Evolutionary conservation across 139 green algal genomes (phyloP).

Genomic region (Auxenochlorella protothecoides): DNA sequence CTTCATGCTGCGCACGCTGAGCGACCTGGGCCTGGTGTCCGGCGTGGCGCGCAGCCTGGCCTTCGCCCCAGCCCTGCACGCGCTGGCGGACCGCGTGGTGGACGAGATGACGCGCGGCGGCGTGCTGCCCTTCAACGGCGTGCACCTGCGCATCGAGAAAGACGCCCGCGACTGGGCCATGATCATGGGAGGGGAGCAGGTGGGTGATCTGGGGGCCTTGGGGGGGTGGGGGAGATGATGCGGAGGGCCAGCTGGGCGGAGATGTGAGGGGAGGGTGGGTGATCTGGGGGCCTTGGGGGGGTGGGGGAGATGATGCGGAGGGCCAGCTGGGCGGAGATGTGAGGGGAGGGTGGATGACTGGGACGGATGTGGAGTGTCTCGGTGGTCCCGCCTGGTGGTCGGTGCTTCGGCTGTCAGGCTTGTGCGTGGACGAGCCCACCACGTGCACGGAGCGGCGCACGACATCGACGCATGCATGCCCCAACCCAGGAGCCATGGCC

Average conservation of each 20-base stretch:
- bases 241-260: no score
- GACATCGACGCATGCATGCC: no score
- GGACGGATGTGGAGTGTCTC: no score
- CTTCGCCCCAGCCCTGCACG: conserved; percentile 34
- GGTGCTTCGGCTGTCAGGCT: no score
- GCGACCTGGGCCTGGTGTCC: conserved; percentile 27
- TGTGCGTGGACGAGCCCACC: no score
- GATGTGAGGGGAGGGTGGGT: no score
- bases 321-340: no score
- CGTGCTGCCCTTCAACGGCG: conserved; percentile 35
- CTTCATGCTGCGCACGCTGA: conserved; percentile 37
- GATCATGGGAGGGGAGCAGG: conserved; percentile 47
- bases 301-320: no score
- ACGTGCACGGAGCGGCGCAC: no score
- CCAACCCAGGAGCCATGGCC: not conserved
- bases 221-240: no score
- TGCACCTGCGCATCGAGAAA: conserved; percentile 51
- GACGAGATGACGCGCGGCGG: conserved; percentile 25
- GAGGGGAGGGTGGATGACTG: no score
- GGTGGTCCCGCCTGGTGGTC: no score
- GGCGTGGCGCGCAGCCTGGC: conserved; percentile 45
- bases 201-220: not conserved
- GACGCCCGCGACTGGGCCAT: conserved; percentile 53
- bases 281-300: not conserved
- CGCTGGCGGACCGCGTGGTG: conserved; percentile 40